Evolutionary conservation across 371 early-diverging fungal species (phyloP), one percentile per base, ranked within the genome.

Genomic region (Lichtheimia ornata): DNA sequence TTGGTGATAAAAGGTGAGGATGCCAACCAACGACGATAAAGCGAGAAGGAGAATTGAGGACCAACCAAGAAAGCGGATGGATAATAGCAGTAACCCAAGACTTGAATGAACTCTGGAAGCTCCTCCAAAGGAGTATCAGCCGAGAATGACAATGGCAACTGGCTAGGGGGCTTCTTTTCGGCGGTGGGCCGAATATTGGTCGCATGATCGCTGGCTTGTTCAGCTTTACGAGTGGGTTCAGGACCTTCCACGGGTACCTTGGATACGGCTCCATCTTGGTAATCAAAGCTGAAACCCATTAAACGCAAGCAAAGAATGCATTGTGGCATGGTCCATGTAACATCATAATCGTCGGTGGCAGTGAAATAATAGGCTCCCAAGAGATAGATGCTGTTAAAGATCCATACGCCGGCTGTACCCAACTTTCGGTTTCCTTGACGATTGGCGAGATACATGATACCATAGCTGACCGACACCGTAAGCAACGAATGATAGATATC

Each of bases 291-390:
- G 61, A 88, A 86, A 0, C 89, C 90, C 73, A 91, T 90, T 70
- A 91, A 65, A 47, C 90, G 82, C 30, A 91, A 71, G 60, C 87
- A 87, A 20, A 90, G 74, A 5, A 91, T 84, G 58, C 88, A 90
- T 63, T 90, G 89, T 17, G 88, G 80, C 82, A 88, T 90, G 5
- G 89, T 88, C 82, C 88, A 90, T 59, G 83, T 77, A 54, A 90
- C 76, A 62, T 87, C 88, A 53, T 89, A 89, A 0, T 76, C 86
- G 50, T 83, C 84, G 14, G 83, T 79, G 13, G 81, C 70, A 35
- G 76, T 77, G 51, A 64, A 76, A 58, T 76, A 74, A 71, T 89
- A 90, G 0, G 84, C 84, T 2, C 64, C 43, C 56, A 90, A 58
- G 17, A 89, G 64, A 61, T 89, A 90, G 4, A 66, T 61, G n/a